These are phyloP conservation scores for Metarhizium robertsii DNA, from an alignment of 2,329 filamentous ascomycete genomes.

Conservation along the genomic window DNA sequence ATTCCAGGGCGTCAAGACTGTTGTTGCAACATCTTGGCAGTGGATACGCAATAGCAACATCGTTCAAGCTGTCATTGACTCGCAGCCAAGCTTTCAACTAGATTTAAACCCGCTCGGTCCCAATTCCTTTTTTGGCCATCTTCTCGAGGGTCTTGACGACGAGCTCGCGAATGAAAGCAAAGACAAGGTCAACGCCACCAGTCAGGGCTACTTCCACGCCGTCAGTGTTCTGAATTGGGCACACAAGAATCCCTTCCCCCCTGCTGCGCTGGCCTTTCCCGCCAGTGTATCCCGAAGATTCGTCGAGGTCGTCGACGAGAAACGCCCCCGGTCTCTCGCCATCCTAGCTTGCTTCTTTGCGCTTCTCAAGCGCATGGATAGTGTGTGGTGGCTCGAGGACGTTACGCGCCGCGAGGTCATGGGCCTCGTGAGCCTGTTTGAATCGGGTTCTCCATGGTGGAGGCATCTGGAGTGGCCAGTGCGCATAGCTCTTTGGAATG, in stretches of 20 bases:
- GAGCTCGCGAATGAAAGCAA: slow-evolving; percentile 34
- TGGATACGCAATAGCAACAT: slow-evolving; percentile 50
- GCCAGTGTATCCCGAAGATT: slow-evolving; percentile 54
- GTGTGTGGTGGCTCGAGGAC: slow-evolving; percentile 61
- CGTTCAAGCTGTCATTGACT: slow-evolving; percentile 53
- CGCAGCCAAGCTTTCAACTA: slow-evolving; percentile 52
- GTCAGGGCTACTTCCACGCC: slow-evolving; percentile 52
- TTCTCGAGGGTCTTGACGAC: slow-evolving; percentile 48
- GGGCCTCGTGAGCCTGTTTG: slow-evolving; percentile 51
- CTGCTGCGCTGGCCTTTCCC: slow-evolving; percentile 52
- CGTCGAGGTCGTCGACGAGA: slow-evolving; percentile 48
- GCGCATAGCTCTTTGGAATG: slow-evolving; percentile 48
- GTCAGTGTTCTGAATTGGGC: slow-evolving; percentile 60
- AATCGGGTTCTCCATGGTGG: slow-evolving; percentile 51
- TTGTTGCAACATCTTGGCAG: slow-evolving; percentile 55
- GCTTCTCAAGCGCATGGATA: slow-evolving; percentile 50
- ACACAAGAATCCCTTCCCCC: slow-evolving; percentile 49
- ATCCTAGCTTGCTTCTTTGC: slow-evolving; percentile 61
- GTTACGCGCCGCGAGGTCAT: slow-evolving; percentile 57
- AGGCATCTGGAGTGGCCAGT: slow-evolving; percentile 52
- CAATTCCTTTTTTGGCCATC: slow-evolving; percentile 50
- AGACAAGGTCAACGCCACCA: slow-evolving; percentile 20
- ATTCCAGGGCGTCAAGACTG: slow-evolving; percentile 57
- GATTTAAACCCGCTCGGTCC: slow-evolving; percentile 42
- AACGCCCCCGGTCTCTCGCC: slow-evolving; percentile 51